Percentiles rank a stretch among this genome's conserved stretches.
These are phyloP conservation scores for Misopates orontium DNA, from an alignment of 257 asterid species.

Conservation along the genomic window DNA sequence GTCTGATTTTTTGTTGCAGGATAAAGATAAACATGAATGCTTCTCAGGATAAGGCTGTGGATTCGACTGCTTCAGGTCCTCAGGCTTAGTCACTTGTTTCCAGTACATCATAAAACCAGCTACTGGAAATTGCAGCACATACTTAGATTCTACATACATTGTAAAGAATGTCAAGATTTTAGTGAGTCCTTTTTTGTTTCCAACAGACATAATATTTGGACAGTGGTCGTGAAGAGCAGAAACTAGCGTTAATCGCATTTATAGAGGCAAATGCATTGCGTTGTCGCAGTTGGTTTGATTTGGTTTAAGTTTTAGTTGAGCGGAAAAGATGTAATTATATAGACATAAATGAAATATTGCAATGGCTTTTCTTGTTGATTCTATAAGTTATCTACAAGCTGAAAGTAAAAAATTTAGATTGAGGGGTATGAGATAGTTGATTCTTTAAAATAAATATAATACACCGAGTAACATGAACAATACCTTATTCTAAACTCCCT, in stretches of 20 bases:
- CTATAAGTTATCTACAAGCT: too few relatives aligned
- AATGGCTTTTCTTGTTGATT: too few relatives aligned
- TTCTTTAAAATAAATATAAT: too few relatives aligned
- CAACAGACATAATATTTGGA: slow-evolving; percentile 3
- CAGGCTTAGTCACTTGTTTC: too few relatives aligned
- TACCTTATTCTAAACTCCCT: too few relatives aligned
- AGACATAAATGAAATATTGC: too few relatives aligned
- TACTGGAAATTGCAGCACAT: slow-evolving; percentile 24
- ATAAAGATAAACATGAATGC: slow-evolving; percentile 91
- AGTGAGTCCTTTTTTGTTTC: background rate
- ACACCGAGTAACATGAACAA: too few relatives aligned
- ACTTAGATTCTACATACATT: slow-evolving; percentile 19
- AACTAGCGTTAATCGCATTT: background rate
- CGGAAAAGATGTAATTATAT: background rate
- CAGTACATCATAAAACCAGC: slow-evolving; percentile 31
- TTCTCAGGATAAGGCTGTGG: slow-evolving; percentile 54
- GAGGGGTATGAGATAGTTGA: too few relatives aligned
- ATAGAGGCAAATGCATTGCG: slow-evolving; percentile 12
- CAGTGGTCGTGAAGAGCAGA: background rate
- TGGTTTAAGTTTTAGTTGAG: slow-evolving; percentile 20
- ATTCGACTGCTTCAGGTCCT: slow-evolving; percentile 30
- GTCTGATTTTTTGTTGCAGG: slow-evolving; percentile 50
- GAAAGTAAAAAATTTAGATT: too few relatives aligned
- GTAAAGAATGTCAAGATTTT: slow-evolving; percentile 4
- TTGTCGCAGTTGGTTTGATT: background rate